phyloP scores from a whole-genome alignment of 176 grass and related monocot species.

The Pontederia paniculata region DNA sequence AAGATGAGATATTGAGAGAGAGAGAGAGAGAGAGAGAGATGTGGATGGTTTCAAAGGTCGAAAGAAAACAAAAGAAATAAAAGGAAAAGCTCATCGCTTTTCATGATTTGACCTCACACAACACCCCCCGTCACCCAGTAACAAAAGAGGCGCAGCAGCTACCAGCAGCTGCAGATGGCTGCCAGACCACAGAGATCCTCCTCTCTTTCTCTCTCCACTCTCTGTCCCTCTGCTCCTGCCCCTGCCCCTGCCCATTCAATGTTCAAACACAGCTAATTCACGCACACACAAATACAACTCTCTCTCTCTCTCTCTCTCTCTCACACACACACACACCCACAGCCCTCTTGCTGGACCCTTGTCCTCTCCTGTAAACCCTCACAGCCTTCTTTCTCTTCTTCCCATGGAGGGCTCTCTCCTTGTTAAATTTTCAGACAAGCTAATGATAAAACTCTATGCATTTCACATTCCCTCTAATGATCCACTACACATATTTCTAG shows the following conservation, averaged over 20 bases:
- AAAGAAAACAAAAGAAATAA: slow-evolving; percentile 25
- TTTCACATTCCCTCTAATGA: neutral
- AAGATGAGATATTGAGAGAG: neutral
- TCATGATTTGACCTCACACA: slow-evolving; percentile 80
- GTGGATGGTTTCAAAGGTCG: neutral
- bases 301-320: neutral
- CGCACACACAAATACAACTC: no score
- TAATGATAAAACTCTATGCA: neutral
- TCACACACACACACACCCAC: neutral
- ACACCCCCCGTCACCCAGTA: slow-evolving; percentile 33
- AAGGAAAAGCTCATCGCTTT: slow-evolving; percentile 42
- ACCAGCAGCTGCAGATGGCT: slow-evolving; percentile 14
- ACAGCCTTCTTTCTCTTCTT: slow-evolving; percentile 3
- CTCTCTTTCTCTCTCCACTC: slow-evolving; percentile 11
- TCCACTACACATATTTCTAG: slow-evolving; percentile 9
- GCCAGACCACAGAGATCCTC: slow-evolving; percentile 32
- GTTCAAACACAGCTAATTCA: no score
- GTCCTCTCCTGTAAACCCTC: slow-evolving; percentile 16
- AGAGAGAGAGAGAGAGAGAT: neutral
- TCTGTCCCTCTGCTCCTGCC: neutral
- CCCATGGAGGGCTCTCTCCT: neutral
- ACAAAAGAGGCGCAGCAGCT: slow-evolving; percentile 25
- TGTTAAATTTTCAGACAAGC: neutral
- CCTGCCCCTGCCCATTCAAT: neutral
- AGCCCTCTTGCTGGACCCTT: slow-evolving; percentile 23